Percentiles rank a stretch among this genome's conserved stretches.
These are phyloP conservation scores for Xylaria sp. DNA, from an alignment of 2,329 filamentous ascomycete species.

Conservation along the genomic window DNA sequence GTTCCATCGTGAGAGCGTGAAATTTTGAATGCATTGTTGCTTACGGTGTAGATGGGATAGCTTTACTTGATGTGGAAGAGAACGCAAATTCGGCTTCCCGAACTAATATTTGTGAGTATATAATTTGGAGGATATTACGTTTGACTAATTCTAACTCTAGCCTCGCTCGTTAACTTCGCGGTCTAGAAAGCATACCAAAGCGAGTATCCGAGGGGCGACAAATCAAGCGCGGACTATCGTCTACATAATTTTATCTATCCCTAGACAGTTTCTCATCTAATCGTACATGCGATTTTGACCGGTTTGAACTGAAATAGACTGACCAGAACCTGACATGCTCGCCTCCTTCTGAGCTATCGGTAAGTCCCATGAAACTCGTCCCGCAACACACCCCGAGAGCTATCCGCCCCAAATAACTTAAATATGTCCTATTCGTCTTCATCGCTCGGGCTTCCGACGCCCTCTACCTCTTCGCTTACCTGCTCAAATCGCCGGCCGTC, in stretches of 20 bases:
- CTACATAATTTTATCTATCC: neutral
- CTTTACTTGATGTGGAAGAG: too few species aligned
- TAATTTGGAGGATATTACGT: neutral
- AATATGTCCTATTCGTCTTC: conserved; percentile 23
- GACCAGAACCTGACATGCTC: neutral
- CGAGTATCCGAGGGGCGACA: neutral
- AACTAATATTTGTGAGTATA: too few species aligned
- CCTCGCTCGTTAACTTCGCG: neutral
- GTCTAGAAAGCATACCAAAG: neutral
- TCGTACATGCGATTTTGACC: neutral
- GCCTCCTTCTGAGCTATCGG: neutral
- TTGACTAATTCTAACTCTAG: neutral
- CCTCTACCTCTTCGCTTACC: conserved; percentile 33
- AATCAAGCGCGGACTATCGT: neutral
- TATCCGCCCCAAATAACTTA: neutral
- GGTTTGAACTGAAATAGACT: neutral
- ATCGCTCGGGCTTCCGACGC: conserved; percentile 22
- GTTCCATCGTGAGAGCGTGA: too few species aligned
- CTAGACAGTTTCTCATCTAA: neutral
- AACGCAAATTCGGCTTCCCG: too few species aligned
- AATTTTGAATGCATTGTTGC: too few species aligned
- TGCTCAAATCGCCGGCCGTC: conserved; percentile 38
- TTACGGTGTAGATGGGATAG: too few species aligned
- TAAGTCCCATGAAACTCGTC: neutral
- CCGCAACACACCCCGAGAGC: neutral